Percentiles rank a stretch among this genome's conserved stretches.
Conservation (phyloP, 768 basidiomycete genomes). For the Collybia mongolica region DNA sequence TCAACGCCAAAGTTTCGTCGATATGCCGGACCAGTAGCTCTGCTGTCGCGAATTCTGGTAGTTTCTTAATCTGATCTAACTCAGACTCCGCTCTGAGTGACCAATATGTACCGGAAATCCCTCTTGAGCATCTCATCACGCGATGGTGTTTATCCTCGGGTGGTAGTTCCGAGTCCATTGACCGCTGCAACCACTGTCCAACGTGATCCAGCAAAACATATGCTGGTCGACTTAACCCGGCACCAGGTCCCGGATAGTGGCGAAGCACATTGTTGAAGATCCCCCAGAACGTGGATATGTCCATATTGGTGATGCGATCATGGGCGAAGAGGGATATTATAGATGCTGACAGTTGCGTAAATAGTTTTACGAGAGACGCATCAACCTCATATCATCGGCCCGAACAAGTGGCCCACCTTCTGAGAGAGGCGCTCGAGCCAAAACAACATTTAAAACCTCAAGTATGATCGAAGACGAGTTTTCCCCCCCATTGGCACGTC, state of each 20-base stretch:
- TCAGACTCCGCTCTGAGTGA: background rate
- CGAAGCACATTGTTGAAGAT: background rate
- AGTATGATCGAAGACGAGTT: background rate
- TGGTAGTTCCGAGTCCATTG: background rate
- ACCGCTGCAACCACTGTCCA: background rate
- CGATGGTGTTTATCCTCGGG: background rate
- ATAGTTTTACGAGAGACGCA: background rate
- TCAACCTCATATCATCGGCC: no score
- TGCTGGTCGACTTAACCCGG: background rate
- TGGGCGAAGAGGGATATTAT: background rate
- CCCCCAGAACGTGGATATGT: background rate
- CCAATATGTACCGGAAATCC: background rate
- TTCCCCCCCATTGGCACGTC: background rate
- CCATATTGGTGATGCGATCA: background rate
- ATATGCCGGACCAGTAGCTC: no score
- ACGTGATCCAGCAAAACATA: background rate
- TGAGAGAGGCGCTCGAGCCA: background rate
- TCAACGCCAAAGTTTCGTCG: no score
- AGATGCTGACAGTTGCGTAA: background rate
- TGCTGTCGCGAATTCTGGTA: no score
- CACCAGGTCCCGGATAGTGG: background rate
- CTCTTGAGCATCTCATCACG: background rate
- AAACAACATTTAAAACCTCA: constrained; percentile 1
- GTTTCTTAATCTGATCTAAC: background rate
- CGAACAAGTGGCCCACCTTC: background rate